Base-by-base conservation (phyloP, 2,329 filamentous ascomycete genomes). In the Scytalidium lignicola region DNA sequence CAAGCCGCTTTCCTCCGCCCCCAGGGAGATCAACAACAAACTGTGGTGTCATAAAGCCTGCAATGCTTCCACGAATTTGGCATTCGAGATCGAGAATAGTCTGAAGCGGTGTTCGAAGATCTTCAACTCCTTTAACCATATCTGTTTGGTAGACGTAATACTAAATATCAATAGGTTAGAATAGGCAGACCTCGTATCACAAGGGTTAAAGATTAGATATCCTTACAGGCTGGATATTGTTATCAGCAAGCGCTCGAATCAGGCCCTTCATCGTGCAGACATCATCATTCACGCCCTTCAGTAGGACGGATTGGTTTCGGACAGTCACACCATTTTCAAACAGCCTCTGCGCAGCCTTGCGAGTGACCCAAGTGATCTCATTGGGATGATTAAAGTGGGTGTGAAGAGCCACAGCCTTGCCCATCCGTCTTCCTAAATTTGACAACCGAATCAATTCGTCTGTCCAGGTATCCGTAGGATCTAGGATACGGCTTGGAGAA, bases 61-160 rank as follows among this genome's bases (percentile, higher is more conserved):
- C 80, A 41, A 83, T 77, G 0, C 73, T 78, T 23, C 81, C 82
- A 10, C 78, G 75, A 47, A 85, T 70, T 40, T 77, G 61, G 19
- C 73, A 69, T 61, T 85, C 80, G 0, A 85, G 66, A 17, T 79
- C 66, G 15, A 84, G 69, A 43, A 82, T 81, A 2, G 75, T 79
- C 41, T 71, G 70, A 10, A 85, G 70, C 2, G 80, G 79, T 1
- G 81, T 85, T 7, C 82, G 76, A 19, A 84, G 68, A 57, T 85
- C 80, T 65, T 85, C 82, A 2, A 80, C 70, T 41, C 74, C 76
- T 22, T 70, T 64, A 8, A 83, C 78, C 74, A 85, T 79, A 61
- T 85, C 82, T 43, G 76, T 78, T 58, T 83, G 80, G 62, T 85
- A 85, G 46, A 85, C 75, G 57, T 85, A 85, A 62, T 85, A 85